These are phyloP conservation scores for Tetrahymena thermophila DNA, from an alignment of 73 alveolate genomes.

Conservation along the genomic window DNA sequence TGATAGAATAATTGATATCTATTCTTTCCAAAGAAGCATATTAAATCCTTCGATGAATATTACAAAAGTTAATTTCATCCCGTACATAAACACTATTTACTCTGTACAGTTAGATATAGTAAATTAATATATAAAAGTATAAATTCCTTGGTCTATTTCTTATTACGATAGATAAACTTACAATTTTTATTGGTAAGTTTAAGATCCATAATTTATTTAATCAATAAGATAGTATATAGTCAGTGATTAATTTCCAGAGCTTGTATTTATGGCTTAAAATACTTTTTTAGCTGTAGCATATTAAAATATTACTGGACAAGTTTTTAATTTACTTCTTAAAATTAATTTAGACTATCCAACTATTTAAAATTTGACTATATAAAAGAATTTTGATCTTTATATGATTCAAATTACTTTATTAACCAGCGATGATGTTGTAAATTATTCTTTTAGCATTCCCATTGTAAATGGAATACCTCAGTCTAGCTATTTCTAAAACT, in stretches of 20 bases:
- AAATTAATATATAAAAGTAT: not conserved
- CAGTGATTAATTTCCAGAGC: not conserved
- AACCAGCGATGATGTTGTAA: not conserved
- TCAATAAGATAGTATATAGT: not conserved
- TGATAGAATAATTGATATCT: not conserved
- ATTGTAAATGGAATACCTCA: not conserved
- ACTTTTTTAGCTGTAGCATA: not conserved
- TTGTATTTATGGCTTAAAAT: not conserved
- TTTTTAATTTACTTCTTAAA: not conserved
- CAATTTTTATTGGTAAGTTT: not conserved
- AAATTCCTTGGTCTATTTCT: not conserved
- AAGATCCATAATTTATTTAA: not conserved
- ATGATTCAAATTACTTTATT: not conserved
- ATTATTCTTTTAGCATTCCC: not conserved
- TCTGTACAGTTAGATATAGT: not conserved
- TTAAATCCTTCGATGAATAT: not conserved
- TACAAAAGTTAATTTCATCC: not conserved
- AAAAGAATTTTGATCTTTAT: not conserved
- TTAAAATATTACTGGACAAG: not conserved
- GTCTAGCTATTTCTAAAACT: not conserved
- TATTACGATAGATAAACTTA: not conserved
- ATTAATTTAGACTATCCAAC: not conserved
- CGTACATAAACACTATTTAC: not conserved
- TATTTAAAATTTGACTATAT: not conserved
- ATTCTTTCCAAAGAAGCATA: not conserved